Conservation (phyloP, 306 rosid genomes). For the Cicer bijugum region DNA sequence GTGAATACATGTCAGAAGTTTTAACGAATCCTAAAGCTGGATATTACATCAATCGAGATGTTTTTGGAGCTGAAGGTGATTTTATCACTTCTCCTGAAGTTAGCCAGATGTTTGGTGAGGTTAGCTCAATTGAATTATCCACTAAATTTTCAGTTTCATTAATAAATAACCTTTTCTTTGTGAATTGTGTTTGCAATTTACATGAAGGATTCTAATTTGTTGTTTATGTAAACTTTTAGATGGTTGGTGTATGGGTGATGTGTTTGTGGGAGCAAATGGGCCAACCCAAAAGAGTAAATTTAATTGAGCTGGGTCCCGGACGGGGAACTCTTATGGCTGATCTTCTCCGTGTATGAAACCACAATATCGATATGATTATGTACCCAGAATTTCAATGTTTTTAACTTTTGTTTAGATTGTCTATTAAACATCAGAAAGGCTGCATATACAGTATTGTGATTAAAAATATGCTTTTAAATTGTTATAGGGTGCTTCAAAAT, state of each 20-base stretch:
- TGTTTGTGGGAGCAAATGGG: slow-evolving; percentile 99
- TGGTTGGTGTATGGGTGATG: slow-evolving; percentile 97
- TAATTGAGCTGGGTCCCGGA: slow-evolving; percentile 92
- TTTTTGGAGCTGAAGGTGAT: slow-evolving; percentile 92
- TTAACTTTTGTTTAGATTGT: slow-evolving; percentile 20
- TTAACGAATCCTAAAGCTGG: slow-evolving; percentile 95
- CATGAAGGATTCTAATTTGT: slow-evolving; percentile 34
- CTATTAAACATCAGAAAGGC: background rate
- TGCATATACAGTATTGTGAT: background rate
- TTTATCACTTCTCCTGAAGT: slow-evolving; percentile 98
- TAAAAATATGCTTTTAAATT: slow-evolving; percentile 23
- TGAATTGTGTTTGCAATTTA: background rate
- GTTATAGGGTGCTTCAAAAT: slow-evolving; percentile 79
- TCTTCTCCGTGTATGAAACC: slow-evolving; percentile 73
- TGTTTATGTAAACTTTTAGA: slow-evolving; percentile 53
- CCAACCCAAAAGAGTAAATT: slow-evolving; percentile 67
- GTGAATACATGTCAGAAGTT: slow-evolving; percentile 97
- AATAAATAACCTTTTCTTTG: too few relatives aligned
- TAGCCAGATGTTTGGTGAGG: slow-evolving; percentile 99
- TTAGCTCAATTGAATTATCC: slow-evolving; percentile 63
- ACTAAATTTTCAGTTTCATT: background rate
- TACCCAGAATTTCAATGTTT: slow-evolving; percentile 1
- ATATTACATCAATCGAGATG: slow-evolving; percentile 90
- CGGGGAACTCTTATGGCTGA: slow-evolving; percentile 97
- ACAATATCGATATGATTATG: slow-evolving; percentile 8